These are phyloP conservation scores for Psilocybe cubensis DNA, from an alignment of 768 basidiomycete species.

Conservation along the genomic window DNA sequence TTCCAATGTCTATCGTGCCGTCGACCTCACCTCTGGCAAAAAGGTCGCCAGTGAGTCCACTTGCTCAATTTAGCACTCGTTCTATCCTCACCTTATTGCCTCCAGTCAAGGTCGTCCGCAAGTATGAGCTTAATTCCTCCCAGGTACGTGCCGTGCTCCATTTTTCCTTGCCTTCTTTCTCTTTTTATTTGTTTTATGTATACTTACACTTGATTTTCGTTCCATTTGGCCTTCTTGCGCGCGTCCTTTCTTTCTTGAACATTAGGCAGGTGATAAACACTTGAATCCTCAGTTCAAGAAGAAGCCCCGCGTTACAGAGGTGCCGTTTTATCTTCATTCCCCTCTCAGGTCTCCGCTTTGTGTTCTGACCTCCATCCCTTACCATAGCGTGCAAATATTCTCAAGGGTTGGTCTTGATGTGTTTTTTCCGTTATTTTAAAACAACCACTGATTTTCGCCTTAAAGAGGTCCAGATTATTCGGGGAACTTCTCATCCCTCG, in stretches of 20 bases:
- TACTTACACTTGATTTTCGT: constrained; percentile 22
- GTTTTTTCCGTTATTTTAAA: not conserved
- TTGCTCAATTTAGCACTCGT: constrained; percentile 13
- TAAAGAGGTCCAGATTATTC: constrained; percentile 99
- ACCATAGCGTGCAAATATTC: constrained; percentile 91
- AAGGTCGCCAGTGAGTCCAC: constrained; percentile 77
- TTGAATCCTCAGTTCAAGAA: constrained; percentile 94
- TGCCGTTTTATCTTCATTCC: constrained; percentile 46
- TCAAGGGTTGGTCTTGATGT: constrained; percentile 68
- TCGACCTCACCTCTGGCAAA: constrained; percentile 72
- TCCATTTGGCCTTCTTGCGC: constrained; percentile 28
- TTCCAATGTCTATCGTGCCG: constrained; percentile 96
- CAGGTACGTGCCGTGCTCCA: constrained; percentile 64
- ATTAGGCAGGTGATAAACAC: constrained; percentile 88
- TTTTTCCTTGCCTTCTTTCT: constrained; percentile 26
- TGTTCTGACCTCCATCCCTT: constrained; percentile 34
- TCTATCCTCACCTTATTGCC: constrained; percentile 14
- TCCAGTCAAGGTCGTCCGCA: constrained; percentile 92
- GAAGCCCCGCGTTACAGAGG: constrained; percentile 98
- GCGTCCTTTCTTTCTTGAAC: constrained; percentile 30
- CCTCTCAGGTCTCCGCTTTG: constrained; percentile 5
- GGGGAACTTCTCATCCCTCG: constrained; percentile 88
- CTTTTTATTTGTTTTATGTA: constrained; percentile 22
- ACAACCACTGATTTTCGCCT: constrained; percentile 13
- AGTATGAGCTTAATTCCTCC: constrained; percentile 86